Percentiles rank a stretch among this genome's conserved stretches.
Conservation (phyloP, 2,329 filamentous ascomycete genomes). For the Zelopaecilomyces penicillatus region DNA sequence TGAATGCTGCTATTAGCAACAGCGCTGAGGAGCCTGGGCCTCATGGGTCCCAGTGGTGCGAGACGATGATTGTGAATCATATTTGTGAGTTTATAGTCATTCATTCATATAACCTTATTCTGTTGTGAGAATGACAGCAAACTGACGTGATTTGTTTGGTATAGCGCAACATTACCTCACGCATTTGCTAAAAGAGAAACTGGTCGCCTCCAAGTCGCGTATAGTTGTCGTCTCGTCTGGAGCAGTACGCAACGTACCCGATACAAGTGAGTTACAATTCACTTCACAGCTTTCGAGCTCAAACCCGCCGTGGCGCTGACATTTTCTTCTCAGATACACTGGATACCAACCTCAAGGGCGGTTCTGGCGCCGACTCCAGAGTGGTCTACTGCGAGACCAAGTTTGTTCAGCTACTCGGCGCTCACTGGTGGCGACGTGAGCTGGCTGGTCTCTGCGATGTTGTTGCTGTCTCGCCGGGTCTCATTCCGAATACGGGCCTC, state of each 20-base stretch:
- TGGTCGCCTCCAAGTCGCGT: constrained; percentile 37
- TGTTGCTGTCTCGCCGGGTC: constrained; percentile 45
- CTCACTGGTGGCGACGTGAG: constrained; percentile 49
- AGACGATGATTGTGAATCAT: constrained; percentile 43
- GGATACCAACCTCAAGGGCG: constrained; percentile 30
- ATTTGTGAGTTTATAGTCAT: constrained; percentile 29
- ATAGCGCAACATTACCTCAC: constrained; percentile 46
- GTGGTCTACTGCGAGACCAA: constrained; percentile 37
- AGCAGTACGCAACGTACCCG: constrained; percentile 32
- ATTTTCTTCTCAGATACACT: constrained; percentile 20
- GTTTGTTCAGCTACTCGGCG: constrained; percentile 41
- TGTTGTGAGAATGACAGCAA: background rate
- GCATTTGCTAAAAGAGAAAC: constrained; percentile 39
- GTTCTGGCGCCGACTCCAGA: constrained; percentile 22
- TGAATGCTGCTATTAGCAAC: constrained; percentile 41
- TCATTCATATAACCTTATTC: background rate
- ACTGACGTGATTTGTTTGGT: constrained; percentile 4
- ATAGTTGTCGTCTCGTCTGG: constrained; percentile 45
- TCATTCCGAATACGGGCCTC: constrained; percentile 41
- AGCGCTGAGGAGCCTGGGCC: constrained; percentile 26
- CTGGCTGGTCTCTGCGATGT: constrained; percentile 35
- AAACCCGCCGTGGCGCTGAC: constrained; percentile 4
- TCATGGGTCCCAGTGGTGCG: constrained; percentile 40
- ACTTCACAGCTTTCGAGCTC: background rate
- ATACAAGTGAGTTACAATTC: constrained; percentile 22